phyloP scores from a whole-genome alignment of 2,329 filamentous ascomycete species.

The Fusarium sp. region DNA sequence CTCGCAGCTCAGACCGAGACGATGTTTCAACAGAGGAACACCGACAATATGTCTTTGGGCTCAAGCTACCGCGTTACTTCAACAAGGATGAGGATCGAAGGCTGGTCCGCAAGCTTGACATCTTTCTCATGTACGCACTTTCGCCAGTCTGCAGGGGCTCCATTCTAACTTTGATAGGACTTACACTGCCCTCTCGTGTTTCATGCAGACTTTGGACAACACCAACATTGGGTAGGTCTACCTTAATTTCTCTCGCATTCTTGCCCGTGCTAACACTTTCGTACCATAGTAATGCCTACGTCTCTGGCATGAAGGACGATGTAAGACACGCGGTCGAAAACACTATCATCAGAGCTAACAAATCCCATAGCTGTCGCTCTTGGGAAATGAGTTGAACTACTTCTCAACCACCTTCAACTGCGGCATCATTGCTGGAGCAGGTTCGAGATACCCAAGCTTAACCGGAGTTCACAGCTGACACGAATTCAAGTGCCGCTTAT shows the following conservation, averaged over 20 bases:
- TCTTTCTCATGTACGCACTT: constrained; percentile 7
- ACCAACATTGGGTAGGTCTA: constrained; percentile 18
- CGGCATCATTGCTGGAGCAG: constrained; percentile 26
- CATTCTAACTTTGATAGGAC: neutral
- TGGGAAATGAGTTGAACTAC: constrained; percentile 26
- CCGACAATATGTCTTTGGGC: constrained; percentile 1
- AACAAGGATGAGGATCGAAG: constrained; percentile 18
- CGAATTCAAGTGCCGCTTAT: constrained; percentile 14
- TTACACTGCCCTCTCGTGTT: constrained; percentile 21
- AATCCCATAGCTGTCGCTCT: constrained; percentile 7
- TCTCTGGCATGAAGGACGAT: constrained; percentile 29
- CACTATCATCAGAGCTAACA: neutral
- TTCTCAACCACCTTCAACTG: constrained; percentile 24
- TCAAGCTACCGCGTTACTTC: constrained; percentile 15
- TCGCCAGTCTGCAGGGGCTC: too few species aligned
- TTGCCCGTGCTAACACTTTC: neutral
- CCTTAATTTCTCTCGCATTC: neutral
- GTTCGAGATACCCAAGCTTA: neutral
- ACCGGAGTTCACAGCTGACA: neutral
- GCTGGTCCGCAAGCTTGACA: constrained; percentile 21
- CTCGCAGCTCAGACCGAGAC: neutral
- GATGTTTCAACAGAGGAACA: neutral
- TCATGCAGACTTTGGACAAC: constrained; percentile 25
- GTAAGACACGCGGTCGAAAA: neutral
- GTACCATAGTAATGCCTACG: constrained; percentile 18